A percentile compares a stretch with the other conserved stretches of the same genome.
Conservation (phyloP, 371 early-diverging fungal genomes). For the Haplosporangium sp. region DNA sequence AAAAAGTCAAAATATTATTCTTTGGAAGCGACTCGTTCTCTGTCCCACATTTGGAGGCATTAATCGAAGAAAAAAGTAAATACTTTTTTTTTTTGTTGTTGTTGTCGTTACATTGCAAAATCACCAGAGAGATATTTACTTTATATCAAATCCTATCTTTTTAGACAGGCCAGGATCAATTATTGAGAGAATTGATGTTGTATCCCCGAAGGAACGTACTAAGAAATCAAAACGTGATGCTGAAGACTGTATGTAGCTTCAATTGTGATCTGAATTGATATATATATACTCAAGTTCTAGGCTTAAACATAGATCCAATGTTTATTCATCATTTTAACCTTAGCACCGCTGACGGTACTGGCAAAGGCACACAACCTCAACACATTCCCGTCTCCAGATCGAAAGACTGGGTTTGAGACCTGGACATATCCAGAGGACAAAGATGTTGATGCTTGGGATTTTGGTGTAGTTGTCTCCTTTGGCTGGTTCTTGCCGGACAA, state of each 20-base stretch:
- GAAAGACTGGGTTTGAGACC: slow-evolving; percentile 43
- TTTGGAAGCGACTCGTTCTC: slow-evolving; percentile 91
- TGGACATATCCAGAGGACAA: slow-evolving; percentile 45
- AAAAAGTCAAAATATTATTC: slow-evolving; percentile 71
- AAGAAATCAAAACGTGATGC: slow-evolving; percentile 50
- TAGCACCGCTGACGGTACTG: slow-evolving; percentile 61
- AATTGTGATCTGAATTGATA: not conserved
- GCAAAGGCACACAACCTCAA: slow-evolving; percentile 54
- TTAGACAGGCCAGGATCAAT: slow-evolving; percentile 44
- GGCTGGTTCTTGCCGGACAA: slow-evolving; percentile 88
- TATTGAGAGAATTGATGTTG: slow-evolving; percentile 72
- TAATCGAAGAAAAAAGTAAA: slow-evolving; percentile 65
- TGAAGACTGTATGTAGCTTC: slow-evolving; percentile 45
- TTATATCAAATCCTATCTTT: not conserved
- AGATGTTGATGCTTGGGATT: slow-evolving; percentile 64
- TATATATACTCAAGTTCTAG: too few relatives aligned
- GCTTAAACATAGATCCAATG: too few relatives aligned
- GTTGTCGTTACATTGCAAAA: not conserved
- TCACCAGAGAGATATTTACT: too few relatives aligned
- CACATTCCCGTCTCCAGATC: slow-evolving; percentile 44
- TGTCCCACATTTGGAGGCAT: slow-evolving; percentile 68
- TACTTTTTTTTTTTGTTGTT: not conserved
- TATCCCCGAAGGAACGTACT: slow-evolving; percentile 63
- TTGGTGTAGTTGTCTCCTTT: slow-evolving; percentile 95
- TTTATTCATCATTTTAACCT: not conserved